Conservation (phyloP, 2,329 filamentous ascomycete genomes). For the Cordyceps pruinosa region DNA sequence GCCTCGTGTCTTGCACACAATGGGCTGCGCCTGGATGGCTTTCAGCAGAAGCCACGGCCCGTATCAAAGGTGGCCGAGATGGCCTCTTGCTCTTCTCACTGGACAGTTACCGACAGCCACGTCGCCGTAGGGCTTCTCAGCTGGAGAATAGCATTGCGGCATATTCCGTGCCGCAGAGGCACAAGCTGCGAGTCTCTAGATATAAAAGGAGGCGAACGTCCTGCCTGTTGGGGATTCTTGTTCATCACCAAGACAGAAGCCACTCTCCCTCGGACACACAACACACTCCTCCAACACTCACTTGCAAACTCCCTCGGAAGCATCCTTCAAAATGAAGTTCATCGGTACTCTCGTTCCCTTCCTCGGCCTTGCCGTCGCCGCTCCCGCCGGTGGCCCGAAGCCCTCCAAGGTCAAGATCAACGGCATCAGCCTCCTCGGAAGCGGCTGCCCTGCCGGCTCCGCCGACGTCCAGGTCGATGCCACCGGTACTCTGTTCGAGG, state of each 20-base stretch:
- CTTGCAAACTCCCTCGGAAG: not conserved
- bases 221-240: not conserved
- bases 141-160: not conserved
- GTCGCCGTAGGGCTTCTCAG: not conserved
- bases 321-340: not conserved
- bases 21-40: not conserved
- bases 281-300: not conserved
- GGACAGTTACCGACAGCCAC: not conserved
- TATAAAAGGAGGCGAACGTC: not conserved
- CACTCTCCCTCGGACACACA: not conserved
- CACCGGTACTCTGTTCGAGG: slow-evolving; percentile 21
- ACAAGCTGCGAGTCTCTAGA: too few relatives aligned
- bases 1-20: slow-evolving; percentile 6
- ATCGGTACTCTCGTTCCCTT: not conserved
- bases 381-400: not conserved
- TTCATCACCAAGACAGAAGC: slow-evolving; percentile 1
- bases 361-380: slow-evolving; percentile 4
- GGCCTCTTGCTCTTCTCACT: not conserved
- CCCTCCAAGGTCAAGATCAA: slow-evolving; percentile 16
- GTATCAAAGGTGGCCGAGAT: not conserved
- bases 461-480: slow-evolving; percentile 21
- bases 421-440: slow-evolving; percentile 19
- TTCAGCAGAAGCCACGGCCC: slow-evolving; percentile 5
- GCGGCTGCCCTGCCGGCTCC: slow-evolving; percentile 20
- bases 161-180: too few relatives aligned